These are phyloP conservation scores for Ophiocordyceps camponoti-saundersi DNA, from an alignment of 2,329 filamentous ascomycete species.

Conservation along the genomic window DNA sequence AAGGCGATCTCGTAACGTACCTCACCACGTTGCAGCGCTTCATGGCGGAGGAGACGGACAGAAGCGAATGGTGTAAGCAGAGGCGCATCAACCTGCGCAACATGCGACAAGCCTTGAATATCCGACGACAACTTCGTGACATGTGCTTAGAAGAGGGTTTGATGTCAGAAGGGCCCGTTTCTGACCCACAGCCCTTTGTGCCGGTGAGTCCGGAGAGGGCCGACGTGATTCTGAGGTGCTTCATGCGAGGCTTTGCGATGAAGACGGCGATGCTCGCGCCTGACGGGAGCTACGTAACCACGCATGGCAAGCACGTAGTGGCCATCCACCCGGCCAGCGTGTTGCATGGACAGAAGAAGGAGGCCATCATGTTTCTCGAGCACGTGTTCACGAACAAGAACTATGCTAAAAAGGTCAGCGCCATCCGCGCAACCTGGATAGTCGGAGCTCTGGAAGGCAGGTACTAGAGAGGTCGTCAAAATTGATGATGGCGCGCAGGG, in stretches of 20 bases:
- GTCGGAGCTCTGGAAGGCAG: constrained; percentile 24
- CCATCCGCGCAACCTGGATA: constrained; percentile 43
- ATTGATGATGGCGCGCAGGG: not conserved
- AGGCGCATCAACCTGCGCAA: constrained; percentile 40
- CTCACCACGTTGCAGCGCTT: constrained; percentile 47
- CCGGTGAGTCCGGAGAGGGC: constrained; percentile 37
- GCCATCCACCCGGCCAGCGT: constrained; percentile 47
- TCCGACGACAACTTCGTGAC: constrained; percentile 41
- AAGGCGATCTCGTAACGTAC: constrained; percentile 49
- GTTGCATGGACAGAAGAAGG: constrained; percentile 43
- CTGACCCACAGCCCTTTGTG: constrained; percentile 38
- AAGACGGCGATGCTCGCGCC: constrained; percentile 44
- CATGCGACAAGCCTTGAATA: constrained; percentile 45
- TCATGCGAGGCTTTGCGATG: constrained; percentile 41
- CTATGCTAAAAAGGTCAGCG: constrained; percentile 49
- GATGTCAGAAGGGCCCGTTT: constrained; percentile 23
- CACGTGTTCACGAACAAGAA: constrained; percentile 50
- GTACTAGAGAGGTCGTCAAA: not conserved
- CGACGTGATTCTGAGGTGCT: constrained; percentile 39
- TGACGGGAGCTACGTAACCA: constrained; percentile 43
- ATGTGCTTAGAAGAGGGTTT: constrained; percentile 37
- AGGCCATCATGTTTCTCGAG: constrained; percentile 53
- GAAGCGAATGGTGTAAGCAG: constrained; percentile 39
- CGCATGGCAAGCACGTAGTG: constrained; percentile 41
- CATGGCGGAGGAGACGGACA: constrained; percentile 35